phyloP scores from a whole-genome alignment of 768 basidiomycete species.

The Lactifluus rugatus region DNA sequence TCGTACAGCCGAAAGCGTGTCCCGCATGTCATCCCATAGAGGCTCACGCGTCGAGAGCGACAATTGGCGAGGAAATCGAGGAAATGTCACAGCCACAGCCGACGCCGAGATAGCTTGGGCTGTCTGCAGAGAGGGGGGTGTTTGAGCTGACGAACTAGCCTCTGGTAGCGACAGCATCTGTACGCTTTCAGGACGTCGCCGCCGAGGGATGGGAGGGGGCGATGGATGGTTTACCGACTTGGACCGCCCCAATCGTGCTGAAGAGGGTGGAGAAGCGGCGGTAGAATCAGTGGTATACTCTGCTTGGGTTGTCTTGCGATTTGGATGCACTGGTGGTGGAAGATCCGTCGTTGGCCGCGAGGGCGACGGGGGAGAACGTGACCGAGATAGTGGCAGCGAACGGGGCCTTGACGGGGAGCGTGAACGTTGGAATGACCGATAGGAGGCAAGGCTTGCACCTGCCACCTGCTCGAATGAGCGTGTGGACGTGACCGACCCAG shows the following conservation, averaged over 20 bases:
- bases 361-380: constrained; percentile 27
- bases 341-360: constrained; percentile 28
- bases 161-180: constrained; percentile 30
- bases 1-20: constrained; percentile 33
- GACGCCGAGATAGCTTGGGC: constrained; percentile 6
- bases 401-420: constrained; percentile 4
- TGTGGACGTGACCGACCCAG: constrained; percentile 27
- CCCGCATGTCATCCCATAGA: constrained; percentile 32
- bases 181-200: constrained; percentile 55
- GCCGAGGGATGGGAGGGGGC: constrained; percentile 30
- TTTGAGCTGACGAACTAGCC: neutral
- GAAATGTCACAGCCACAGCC: constrained; percentile 16
- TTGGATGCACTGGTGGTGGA: constrained; percentile 45
- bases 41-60: constrained; percentile 29
- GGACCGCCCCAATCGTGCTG: constrained; percentile 39
- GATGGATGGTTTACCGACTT: constrained; percentile 45
- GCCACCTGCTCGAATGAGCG: constrained; percentile 37
- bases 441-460: constrained; percentile 24
- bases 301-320: constrained; percentile 30
- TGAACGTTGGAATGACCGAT: neutral
- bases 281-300: constrained; percentile 11
- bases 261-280: constrained; percentile 19
- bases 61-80: constrained; percentile 30
- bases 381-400: neutral
- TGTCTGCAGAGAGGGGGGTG: constrained; percentile 8